Conservation (phyloP, 2,329 filamentous ascomycete genomes). For the Paraphaeosphaeria sporulosa region DNA sequence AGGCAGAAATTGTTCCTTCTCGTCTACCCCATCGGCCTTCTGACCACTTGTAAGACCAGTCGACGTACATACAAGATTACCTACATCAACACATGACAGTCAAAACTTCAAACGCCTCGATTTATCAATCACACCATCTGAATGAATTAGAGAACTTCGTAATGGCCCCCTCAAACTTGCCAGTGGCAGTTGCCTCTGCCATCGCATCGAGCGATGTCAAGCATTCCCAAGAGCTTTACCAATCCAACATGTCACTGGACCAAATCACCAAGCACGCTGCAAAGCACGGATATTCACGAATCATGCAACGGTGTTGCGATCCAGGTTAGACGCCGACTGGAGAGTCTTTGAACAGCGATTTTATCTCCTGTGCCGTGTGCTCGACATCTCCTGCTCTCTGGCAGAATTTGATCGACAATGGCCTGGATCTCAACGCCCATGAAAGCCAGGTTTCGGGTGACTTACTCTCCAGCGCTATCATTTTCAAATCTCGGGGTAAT, state of each 20-base stretch:
- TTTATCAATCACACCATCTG: not conserved
- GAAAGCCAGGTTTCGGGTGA: slow-evolving; percentile 7
- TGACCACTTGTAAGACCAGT: too few relatives aligned
- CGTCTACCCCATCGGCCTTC: too few relatives aligned
- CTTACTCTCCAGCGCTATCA: slow-evolving; percentile 7
- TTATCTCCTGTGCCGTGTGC: not conserved
- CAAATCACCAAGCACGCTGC: not conserved
- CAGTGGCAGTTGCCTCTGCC: slow-evolving; percentile 1
- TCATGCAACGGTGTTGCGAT: slow-evolving; percentile 17
- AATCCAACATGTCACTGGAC: not conserved
- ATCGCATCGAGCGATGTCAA: slow-evolving; percentile 4
- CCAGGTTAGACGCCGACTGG: slow-evolving; percentile 17
- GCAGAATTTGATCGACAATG: slow-evolving; percentile 15
- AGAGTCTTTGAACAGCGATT: slow-evolving; percentile 11
- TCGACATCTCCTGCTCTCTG: slow-evolving; percentile 10
- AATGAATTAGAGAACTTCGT: not conserved
- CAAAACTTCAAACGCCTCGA: too few relatives aligned
- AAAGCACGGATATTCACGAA: not conserved
- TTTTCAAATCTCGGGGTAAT: too few relatives aligned
- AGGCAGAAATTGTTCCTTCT: too few relatives aligned
- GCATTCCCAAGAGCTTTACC: not conserved
- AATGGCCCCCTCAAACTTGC: slow-evolving; percentile 1
- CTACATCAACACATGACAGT: too few relatives aligned
- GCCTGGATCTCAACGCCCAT: slow-evolving; percentile 15
- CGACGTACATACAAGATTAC: too few relatives aligned